Conservation (phyloP, 306 rosid species). For the Cicer pinnatifidum region DNA sequence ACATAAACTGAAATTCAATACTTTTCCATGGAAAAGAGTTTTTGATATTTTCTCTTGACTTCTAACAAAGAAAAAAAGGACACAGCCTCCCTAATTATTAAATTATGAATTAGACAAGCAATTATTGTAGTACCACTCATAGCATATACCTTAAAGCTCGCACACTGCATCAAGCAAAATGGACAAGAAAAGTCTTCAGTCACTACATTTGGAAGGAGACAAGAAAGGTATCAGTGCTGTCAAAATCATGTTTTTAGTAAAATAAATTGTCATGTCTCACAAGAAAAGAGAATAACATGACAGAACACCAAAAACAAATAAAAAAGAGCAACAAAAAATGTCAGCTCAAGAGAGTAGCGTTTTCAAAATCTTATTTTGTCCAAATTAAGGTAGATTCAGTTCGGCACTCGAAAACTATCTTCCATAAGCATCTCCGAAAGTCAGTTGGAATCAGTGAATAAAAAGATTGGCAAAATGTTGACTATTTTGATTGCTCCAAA, state of each 20-base stretch:
- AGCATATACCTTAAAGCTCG: slow-evolving; percentile 80
- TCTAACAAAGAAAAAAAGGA: slow-evolving; percentile 37
- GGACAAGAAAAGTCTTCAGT: slow-evolving; percentile 93
- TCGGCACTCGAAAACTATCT: slow-evolving; percentile 21
- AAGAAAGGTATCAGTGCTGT: slow-evolving; percentile 36
- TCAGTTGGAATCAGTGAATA: neutral
- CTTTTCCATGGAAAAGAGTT: slow-evolving; percentile 3
- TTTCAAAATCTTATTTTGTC: slow-evolving; percentile 29
- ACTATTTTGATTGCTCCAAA: slow-evolving; percentile 3
- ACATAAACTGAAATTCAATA: slow-evolving; percentile 27
- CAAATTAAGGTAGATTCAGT: slow-evolving; percentile 29
- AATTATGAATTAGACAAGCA: slow-evolving; percentile 23
- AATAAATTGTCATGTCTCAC: neutral
- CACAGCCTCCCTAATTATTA: slow-evolving; percentile 32
- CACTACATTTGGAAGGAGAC: slow-evolving; percentile 61
- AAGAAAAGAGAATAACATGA: slow-evolving; percentile 8
- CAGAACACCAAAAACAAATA: slow-evolving; percentile 25
- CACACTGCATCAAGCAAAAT: slow-evolving; percentile 91
- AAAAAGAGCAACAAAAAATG: slow-evolving; percentile 25
- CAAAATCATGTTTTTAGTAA: neutral
- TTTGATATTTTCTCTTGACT: slow-evolving; percentile 12
- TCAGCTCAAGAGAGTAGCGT: neutral
- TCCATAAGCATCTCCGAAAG: slow-evolving; percentile 20
- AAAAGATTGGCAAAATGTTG: slow-evolving; percentile 18
- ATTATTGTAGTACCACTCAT: slow-evolving; percentile 31